A percentile compares a stretch with the other conserved stretches of the same genome.
Conservation (phyloP, 768 basidiomycete genomes). For the Amanita rubescens region DNA sequence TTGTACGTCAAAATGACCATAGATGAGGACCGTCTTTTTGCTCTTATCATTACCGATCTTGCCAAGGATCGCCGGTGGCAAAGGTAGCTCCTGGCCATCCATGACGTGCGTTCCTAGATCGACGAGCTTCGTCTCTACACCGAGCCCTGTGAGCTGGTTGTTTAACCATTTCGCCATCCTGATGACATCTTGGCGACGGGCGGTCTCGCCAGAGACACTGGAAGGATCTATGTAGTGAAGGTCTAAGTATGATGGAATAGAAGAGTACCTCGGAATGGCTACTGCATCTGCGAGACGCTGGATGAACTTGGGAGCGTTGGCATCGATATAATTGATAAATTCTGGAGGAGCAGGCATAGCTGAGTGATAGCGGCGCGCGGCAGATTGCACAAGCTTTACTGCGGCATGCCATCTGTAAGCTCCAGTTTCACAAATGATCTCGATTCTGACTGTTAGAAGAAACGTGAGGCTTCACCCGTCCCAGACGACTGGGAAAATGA, state of each 20-base stretch:
- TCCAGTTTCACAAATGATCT: background rate
- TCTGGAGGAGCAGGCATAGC: conserved; percentile 44
- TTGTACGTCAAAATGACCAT: conserved; percentile 95
- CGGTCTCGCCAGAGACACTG: conserved; percentile 66
- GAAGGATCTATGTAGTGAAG: background rate
- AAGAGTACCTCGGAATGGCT: conserved; percentile 63
- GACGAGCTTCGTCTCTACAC: conserved; percentile 66
- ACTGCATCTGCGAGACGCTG: conserved; percentile 75
- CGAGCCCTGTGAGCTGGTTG: conserved; percentile 63
- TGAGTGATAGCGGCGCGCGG: background rate
- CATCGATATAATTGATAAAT: conserved; percentile 52
- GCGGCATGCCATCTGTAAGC: conserved; percentile 1
- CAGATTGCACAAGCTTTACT: background rate
- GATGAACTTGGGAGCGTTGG: conserved; percentile 68
- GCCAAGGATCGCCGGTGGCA: conserved; percentile 84
- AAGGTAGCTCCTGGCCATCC: conserved; percentile 58
- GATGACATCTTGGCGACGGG: conserved; percentile 68
- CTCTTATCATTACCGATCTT: conserved; percentile 72
- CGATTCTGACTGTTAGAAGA: background rate
- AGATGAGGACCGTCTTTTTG: conserved; percentile 92
- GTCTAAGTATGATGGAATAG: background rate
- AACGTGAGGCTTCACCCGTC: conserved; percentile 12
- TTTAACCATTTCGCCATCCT: conserved; percentile 84
- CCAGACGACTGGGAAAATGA: conserved; percentile 56
- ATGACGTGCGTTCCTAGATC: conserved; percentile 70